These are phyloP conservation scores for Ophiostoma sp. DNA, from an alignment of 2,329 filamentous ascomycete species.

Conservation along the genomic window DNA sequence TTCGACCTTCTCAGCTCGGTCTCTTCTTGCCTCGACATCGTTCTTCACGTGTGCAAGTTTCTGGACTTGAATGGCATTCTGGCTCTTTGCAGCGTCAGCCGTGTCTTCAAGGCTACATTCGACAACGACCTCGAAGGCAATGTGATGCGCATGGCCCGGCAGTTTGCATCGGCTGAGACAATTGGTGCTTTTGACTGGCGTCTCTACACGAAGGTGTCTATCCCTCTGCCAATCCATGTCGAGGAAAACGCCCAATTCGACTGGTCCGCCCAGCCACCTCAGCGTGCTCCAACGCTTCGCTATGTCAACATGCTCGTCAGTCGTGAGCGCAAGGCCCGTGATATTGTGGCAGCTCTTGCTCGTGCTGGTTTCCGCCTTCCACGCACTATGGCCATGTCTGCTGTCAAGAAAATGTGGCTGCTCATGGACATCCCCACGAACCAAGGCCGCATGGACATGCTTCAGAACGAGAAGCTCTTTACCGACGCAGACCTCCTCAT, in stretches of 20 bases:
- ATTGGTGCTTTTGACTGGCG: slow-evolving; percentile 60
- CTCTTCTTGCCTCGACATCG: slow-evolving; percentile 51
- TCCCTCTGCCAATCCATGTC: not conserved
- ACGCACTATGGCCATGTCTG: slow-evolving; percentile 27
- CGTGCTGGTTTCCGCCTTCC: slow-evolving; percentile 60
- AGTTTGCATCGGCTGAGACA: slow-evolving; percentile 54
- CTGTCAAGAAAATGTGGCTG: slow-evolving; percentile 69
- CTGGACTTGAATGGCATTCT: slow-evolving; percentile 59
- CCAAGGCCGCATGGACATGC: slow-evolving; percentile 52
- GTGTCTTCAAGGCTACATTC: slow-evolving; percentile 60
- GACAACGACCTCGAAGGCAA: slow-evolving; percentile 60
- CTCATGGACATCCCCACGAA: slow-evolving; percentile 66
- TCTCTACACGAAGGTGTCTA: slow-evolving; percentile 49
- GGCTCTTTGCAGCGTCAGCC: slow-evolving; percentile 64
- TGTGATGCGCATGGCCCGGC: slow-evolving; percentile 55
- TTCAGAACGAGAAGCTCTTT: slow-evolving; percentile 56
- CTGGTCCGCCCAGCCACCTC: not conserved
- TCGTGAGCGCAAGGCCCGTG: slow-evolving; percentile 56
- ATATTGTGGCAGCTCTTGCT: slow-evolving; percentile 64
- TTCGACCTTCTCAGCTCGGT: slow-evolving; percentile 49
- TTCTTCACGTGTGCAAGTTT: slow-evolving; percentile 55
- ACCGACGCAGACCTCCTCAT: slow-evolving; percentile 60
- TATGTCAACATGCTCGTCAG: slow-evolving; percentile 69
- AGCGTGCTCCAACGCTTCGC: slow-evolving; percentile 44
- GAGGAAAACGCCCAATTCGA: not conserved